Conservation (phyloP, 23 red algal genomes). For the Gracilaria caudata region DNA sequence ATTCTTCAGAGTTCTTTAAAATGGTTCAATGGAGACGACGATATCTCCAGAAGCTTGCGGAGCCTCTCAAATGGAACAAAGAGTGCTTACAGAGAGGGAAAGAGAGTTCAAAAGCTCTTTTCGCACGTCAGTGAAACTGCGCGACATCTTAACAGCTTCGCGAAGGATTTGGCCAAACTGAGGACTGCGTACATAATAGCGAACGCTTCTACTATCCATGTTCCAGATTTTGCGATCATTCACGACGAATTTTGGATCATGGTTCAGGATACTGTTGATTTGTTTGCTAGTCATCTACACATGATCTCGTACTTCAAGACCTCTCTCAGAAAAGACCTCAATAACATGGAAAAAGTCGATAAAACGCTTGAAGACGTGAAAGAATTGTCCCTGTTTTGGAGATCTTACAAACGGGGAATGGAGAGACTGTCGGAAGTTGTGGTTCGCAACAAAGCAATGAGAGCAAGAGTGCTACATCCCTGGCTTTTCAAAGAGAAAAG, state of each 20-base stretch:
- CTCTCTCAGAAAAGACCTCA: neutral
- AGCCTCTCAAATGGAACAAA: neutral
- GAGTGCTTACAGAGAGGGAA: neutral
- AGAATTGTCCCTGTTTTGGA: neutral
- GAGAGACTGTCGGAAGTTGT: neutral
- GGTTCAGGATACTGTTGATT: neutral
- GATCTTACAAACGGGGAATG: neutral
- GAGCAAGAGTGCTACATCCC: neutral
- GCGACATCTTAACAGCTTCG: neutral
- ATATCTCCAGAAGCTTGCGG: neutral
- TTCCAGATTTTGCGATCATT: neutral
- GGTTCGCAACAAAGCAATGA: neutral
- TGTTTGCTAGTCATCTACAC: neutral
- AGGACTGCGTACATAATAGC: neutral
- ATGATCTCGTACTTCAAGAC: neutral
- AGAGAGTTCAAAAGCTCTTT: neutral
- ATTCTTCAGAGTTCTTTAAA: neutral
- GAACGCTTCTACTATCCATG: neutral
- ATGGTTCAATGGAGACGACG: neutral
- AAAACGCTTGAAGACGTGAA: neutral
- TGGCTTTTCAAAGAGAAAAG: neutral
- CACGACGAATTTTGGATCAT: slow-evolving; percentile 22
- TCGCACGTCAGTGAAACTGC: neutral
- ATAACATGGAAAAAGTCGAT: neutral
- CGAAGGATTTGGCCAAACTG: neutral